These are phyloP conservation scores for Pseudogymnoascus sp. DNA, from an alignment of 2,329 filamentous ascomycete species.

Conservation along the genomic window DNA sequence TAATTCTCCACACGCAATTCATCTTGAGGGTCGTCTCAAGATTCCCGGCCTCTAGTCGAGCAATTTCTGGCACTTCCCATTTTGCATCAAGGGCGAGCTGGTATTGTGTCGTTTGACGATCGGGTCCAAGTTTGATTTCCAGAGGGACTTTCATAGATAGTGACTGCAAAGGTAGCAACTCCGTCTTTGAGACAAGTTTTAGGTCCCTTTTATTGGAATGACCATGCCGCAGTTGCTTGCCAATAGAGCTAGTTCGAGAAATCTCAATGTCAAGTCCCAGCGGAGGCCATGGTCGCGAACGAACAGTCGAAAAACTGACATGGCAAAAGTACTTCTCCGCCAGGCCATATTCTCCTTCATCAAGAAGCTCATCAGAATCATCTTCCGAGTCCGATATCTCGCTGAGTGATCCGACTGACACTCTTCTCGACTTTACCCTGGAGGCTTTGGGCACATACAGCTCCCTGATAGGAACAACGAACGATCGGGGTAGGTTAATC, in stretches of 20 bases:
- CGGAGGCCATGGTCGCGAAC: background rate
- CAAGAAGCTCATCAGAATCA: background rate
- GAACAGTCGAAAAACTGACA: background rate
- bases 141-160: background rate
- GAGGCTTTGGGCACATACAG: background rate
- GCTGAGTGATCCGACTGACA: background rate
- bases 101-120: background rate
- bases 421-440: background rate
- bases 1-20: background rate
- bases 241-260: background rate
- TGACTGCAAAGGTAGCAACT: background rate
- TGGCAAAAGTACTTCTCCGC: constrained; percentile 1
- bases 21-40: background rate
- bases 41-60: background rate
- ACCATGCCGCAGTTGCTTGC: background rate
- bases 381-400: constrained; percentile 1
- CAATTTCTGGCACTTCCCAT: background rate
- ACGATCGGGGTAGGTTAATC: background rate
- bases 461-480: background rate
- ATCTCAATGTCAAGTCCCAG: background rate
- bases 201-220: background rate
- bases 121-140: background rate
- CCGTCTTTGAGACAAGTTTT: background rate
- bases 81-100: background rate
- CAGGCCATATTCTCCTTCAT: background rate